Percentiles rank a stretch among this genome's conserved stretches.
Conservation (phyloP, 805 yeast species). For the Ogataea trehalophila region DNA sequence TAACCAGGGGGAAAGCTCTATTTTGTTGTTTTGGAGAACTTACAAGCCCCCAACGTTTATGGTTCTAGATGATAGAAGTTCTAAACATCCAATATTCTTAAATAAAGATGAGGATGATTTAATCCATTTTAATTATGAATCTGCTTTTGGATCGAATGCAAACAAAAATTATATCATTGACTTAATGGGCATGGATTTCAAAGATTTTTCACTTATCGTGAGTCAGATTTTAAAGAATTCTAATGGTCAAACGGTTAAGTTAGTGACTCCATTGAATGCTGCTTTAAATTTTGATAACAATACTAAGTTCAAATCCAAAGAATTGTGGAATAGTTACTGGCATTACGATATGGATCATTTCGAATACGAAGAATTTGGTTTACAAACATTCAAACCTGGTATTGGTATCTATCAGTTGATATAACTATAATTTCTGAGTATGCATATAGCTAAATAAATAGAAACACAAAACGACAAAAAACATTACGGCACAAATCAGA, state of each 20-base stretch:
- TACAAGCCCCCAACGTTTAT: conserved; percentile 93
- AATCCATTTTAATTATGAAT: conserved; percentile 11
- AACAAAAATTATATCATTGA: conserved; percentile 30
- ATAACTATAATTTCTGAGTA: neutral
- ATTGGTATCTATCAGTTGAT: conserved; percentile 44
- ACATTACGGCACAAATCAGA: too few relatives aligned
- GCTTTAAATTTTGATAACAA: conserved; percentile 13
- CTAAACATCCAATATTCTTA: conserved; percentile 2
- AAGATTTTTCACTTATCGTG: conserved; percentile 15
- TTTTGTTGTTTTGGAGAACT: conserved; percentile 87
- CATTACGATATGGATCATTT: conserved; percentile 77
- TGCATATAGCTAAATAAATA: too few relatives aligned
- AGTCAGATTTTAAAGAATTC: conserved; percentile 1
- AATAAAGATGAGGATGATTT: conserved; percentile 23
- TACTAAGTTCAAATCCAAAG: conserved; percentile 5
- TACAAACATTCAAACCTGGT: conserved; percentile 54
- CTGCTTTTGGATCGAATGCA: neutral
- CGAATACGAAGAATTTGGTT: conserved; percentile 40
- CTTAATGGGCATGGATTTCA: conserved; percentile 40
- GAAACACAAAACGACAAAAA: too few relatives aligned
- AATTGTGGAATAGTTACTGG: conserved; percentile 33
- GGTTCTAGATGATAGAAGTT: conserved; percentile 6
- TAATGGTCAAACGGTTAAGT: conserved; percentile 4
- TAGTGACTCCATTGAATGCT: conserved; percentile 29
- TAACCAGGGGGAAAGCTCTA: conserved; percentile 23